Evolutionary conservation across 2,329 filamentous ascomycete species (phyloP).

Genomic region (Fulvia fulva): DNA sequence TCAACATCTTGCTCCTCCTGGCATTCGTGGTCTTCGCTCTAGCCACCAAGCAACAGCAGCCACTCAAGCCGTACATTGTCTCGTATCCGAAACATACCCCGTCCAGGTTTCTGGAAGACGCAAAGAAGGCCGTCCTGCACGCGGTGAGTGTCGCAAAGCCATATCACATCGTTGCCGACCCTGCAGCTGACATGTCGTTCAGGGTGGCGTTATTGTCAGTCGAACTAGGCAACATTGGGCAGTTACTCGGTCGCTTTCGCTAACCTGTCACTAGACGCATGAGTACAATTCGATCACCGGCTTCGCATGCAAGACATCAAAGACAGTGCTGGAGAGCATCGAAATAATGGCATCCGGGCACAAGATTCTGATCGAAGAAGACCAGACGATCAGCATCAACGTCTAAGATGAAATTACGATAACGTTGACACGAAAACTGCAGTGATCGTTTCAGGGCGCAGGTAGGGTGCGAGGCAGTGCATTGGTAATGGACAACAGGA

Average conservation of each 20-base stretch:
- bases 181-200: constrained; percentile 16
- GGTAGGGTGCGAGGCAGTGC: not conserved
- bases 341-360: constrained; percentile 59
- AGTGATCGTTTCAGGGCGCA: not conserved
- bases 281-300: constrained; percentile 33
- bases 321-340: constrained; percentile 64
- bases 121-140: constrained; percentile 51
- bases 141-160: constrained; percentile 32
- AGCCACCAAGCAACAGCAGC: constrained; percentile 11
- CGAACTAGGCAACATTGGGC: constrained; percentile 55
- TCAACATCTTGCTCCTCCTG: constrained; percentile 24
- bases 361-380: constrained; percentile 69
- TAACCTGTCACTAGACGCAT: constrained; percentile 20
- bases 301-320: constrained; percentile 57
- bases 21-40: constrained; percentile 19
- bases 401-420: not conserved
- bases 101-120: constrained; percentile 62
- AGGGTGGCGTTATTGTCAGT: constrained; percentile 63
- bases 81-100: constrained; percentile 70
- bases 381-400: constrained; percentile 55
- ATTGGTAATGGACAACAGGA: not conserved
- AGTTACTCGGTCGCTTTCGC: not conserved
- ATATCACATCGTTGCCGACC: not conserved
- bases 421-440: not conserved
- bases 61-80: constrained; percentile 72